Evolutionary conservation across 1,284 basidiomycete genomes (phyloP), one percentile per base, ranked within the genome.

Genomic region (Trichosporon coremiiforme): DNA sequence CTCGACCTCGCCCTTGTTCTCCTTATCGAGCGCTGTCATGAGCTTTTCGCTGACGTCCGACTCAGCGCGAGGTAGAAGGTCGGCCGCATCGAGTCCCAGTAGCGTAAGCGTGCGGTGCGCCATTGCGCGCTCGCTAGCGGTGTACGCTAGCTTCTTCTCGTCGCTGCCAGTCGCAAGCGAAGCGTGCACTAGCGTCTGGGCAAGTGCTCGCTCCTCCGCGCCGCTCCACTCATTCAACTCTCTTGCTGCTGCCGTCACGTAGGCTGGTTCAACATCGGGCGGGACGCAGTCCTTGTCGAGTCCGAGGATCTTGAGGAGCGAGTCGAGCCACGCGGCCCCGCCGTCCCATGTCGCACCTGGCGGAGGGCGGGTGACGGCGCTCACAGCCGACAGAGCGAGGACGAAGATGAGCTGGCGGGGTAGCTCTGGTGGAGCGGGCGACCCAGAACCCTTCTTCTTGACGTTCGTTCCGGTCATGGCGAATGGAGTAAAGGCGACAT

Each of bases 71-170:
- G 80, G 77, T 7, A 84, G 67, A 4, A 83, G 77, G 1, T 72
- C 66, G 5, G 70, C 68, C 0, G 76, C 69, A 0, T 78, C 72
- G 45, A 86, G 76, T 7, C 77, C 80, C 13, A 85, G 78, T 1
- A 83, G 66, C 9, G 73, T 50, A 15, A 84, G 75, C 0, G 85
- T 79, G 3, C 75, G 71, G 57, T 83, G 77, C 7, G 80, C 74
- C 60, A 83, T 75, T 0, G 81, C 79, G 4, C 84, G 78, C 4
- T 80, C 76, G 2, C 83, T 70, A 0, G 85, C 82, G 0, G 83
- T 81, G 67, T 85, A 86, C 36, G 71, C 71, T 8, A 82, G 67
- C 6, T 47, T 63, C 41, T 76, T 72, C 33, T 77, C 75, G 38
- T 75, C 69, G 47, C 74, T 70, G 20, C 72, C 71, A 4, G 67